phyloP scores from a whole-genome alignment of 2,329 filamentous ascomycete species.

The Alternaria sp. region DNA sequence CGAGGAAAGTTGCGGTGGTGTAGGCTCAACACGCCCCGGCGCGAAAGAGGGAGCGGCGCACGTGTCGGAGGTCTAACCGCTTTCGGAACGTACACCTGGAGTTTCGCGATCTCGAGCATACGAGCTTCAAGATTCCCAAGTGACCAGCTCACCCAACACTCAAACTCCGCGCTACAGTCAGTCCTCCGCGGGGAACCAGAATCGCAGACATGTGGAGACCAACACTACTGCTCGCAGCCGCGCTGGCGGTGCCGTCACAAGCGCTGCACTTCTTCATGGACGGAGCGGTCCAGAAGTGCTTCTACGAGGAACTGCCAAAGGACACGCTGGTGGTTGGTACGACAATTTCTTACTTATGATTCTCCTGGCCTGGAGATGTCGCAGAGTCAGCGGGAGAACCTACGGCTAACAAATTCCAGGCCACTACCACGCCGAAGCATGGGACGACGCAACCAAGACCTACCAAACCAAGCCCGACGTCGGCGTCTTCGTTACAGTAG shows the following conservation, averaged over 20 bases:
- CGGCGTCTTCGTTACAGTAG: conserved; percentile 88
- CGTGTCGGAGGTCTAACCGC: conserved; percentile 28
- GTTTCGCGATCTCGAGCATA: conserved; percentile 28
- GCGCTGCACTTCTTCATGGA: conserved; percentile 97
- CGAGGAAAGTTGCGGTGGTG: neutral
- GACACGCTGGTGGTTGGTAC: conserved; percentile 91
- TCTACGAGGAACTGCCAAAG: conserved; percentile 97
- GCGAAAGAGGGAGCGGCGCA: conserved; percentile 16
- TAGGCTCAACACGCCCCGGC: neutral
- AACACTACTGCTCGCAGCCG: conserved; percentile 70
- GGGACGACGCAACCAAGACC: conserved; percentile 69
- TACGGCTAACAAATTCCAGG: conserved; percentile 54
- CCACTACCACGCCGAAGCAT: conserved; percentile 86
- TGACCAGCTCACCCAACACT: conserved; percentile 24
- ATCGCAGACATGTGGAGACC: conserved; percentile 42
- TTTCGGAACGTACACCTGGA: conserved; percentile 33
- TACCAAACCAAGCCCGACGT: conserved; percentile 79
- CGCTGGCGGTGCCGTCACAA: conserved; percentile 67
- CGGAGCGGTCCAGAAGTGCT: conserved; percentile 84
- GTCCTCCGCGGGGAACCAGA: conserved; percentile 26
- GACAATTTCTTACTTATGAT: conserved; percentile 25
- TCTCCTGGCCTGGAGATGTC: neutral
- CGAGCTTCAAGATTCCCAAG: conserved; percentile 30
- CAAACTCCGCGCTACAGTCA: conserved; percentile 25
- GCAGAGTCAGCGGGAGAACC: neutral